These are phyloP conservation scores for Ceratocystis cacaofunesta DNA, from an alignment of 2,329 filamentous ascomycete species.

Conservation along the genomic window DNA sequence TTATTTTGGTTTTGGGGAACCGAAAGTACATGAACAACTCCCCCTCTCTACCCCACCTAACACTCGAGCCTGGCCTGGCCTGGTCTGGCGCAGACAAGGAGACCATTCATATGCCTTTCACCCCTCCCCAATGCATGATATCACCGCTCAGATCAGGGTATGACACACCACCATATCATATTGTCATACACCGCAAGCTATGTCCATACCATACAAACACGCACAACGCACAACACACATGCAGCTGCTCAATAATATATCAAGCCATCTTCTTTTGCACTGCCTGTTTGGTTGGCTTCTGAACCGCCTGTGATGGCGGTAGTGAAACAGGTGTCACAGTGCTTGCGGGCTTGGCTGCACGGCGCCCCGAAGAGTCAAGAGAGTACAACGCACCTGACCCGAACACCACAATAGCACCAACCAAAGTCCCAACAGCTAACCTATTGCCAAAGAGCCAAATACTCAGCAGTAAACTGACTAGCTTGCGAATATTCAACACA, in stretches of 20 bases:
- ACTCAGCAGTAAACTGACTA: conserved; percentile 78
- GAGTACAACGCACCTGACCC: conserved; percentile 83
- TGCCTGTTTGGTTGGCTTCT: conserved; percentile 5
- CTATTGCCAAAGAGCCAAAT: conserved; percentile 89
- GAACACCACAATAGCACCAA: conserved; percentile 78
- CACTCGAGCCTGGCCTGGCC: background rate
- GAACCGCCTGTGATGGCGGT: background rate
- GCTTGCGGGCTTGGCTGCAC: background rate
- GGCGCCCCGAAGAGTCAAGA: conserved; percentile 39
- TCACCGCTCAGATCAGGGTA: background rate
- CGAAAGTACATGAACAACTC: background rate
- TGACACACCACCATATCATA: background rate
- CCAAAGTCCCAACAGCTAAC: conserved; percentile 58
- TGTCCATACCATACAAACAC: background rate
- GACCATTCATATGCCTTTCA: background rate
- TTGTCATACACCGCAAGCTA: background rate
- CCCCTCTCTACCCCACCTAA: background rate
- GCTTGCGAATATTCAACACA: conserved; percentile 85
- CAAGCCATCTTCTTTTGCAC: conserved; percentile 14
- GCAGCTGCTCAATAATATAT: background rate
- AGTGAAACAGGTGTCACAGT: background rate
- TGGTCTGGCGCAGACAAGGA: background rate
- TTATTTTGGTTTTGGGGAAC: background rate
- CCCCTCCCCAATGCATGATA: background rate
- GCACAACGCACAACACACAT: background rate